These are phyloP conservation scores for Dryadomyces quercus-mongolicae DNA, from an alignment of 2,329 filamentous ascomycete genomes.

Conservation along the genomic window DNA sequence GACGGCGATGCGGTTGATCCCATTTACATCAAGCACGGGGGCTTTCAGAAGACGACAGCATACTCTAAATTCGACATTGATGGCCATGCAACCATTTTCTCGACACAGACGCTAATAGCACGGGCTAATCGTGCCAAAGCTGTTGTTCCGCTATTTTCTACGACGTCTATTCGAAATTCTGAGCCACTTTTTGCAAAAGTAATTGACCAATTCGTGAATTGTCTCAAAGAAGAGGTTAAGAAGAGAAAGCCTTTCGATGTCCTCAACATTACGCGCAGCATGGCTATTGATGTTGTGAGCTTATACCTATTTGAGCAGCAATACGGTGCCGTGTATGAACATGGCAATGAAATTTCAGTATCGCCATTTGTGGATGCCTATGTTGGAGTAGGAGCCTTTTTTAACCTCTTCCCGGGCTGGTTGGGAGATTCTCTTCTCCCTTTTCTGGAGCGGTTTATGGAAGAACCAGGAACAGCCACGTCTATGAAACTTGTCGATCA, in stretches of 20 bases:
- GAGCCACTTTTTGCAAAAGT: not conserved
- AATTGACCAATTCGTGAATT: not conserved
- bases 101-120: not conserved
- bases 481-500: constrained; percentile 5
- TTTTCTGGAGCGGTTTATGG: not conserved
- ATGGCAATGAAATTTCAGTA: constrained; percentile 4
- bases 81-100: constrained; percentile 7
- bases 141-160: constrained; percentile 4
- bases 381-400: constrained; percentile 10
- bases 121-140: not conserved
- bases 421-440: constrained; percentile 3
- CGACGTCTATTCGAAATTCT: not conserved
- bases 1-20: constrained; percentile 5
- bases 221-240: not conserved
- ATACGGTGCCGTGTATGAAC: constrained; percentile 4
- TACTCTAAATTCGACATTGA: constrained; percentile 8
- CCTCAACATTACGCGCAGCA: constrained; percentile 1
- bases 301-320: constrained; percentile 6
- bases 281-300: constrained; percentile 9
- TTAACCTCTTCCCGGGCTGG: constrained; percentile 5
- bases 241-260: constrained; percentile 2
- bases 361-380: constrained; percentile 9
- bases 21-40: constrained; percentile 7
- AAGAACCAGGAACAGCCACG: not conserved
- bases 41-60: constrained; percentile 5